Base-by-base conservation (phyloP, 2,329 filamentous ascomycete genomes). In the Exophiala spinifera region DNA sequence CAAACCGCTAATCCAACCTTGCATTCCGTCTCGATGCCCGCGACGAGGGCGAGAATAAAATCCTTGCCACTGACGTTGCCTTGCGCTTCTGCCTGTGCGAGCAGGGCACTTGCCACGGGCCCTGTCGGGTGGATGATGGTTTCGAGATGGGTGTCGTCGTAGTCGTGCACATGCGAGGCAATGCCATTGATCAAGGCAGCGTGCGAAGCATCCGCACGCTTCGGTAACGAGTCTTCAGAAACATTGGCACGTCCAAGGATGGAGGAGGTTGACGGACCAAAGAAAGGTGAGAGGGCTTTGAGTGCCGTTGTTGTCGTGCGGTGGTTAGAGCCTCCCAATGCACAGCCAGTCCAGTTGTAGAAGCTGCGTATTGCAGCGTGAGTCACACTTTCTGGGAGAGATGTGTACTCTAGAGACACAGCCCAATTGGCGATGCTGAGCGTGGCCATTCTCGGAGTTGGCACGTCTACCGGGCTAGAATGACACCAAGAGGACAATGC, bases 61-160 rank as follows among this genome's bases (percentile, higher is more conserved):
- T 79, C 74, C 8, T 68, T 51, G 0, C 79, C 78, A 0, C 70
- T 71, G 2, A 78, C 67, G n/a, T 44, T 44, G 21, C 66, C 66
- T 46, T 70, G 63, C 53, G 67, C 72, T 57, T 80, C 75, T 1
- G 74, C 70, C 13, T 76, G 70, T 1, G 79, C 75, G 2, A 82
- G 69, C 1, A 81, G 62, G 0, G 79, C 79, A 37, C 70, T 74
- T 1, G 77, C 76, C 0, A 81, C 76, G 0, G 78, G 75, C 0
- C 79, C 78, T 0, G 77, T 73, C 0, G 79, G 79, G 58, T 82
- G 79, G 42, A 82, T 81, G 57, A 81, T 78, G 4, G 76, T 81
- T 44, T 78, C 76, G 1, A 81, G 69, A 59, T 81, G 79, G 1
- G 78, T 81, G 62, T 82, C 78, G 56, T 82, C 79, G 63, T 81